These are phyloP conservation scores for Abelmoschus esculentus DNA, from an alignment of 345 rosid genomes.

Conservation along the genomic window DNA sequence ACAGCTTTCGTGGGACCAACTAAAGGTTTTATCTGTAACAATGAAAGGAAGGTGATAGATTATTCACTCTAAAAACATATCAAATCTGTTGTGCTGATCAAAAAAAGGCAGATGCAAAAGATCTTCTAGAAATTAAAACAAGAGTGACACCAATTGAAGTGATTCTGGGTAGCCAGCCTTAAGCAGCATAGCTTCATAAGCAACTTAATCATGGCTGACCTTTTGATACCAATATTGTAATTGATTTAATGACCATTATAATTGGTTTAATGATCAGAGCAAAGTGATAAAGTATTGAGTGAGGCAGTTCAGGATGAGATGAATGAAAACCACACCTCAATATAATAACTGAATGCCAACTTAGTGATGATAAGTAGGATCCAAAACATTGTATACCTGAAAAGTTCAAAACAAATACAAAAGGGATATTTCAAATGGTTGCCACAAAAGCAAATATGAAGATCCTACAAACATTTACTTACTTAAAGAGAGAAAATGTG, in stretches of 20 bases:
- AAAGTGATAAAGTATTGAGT: neutral
- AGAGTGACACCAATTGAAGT: no score
- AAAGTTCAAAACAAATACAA: constrained; percentile 9
- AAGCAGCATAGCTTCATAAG: no score
- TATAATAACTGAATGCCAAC: constrained; percentile 90
- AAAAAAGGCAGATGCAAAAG: neutral
- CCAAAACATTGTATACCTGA: constrained; percentile 96
- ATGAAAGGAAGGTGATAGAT: neutral
- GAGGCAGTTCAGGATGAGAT: neutral
- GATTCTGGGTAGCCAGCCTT: neutral
- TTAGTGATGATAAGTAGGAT: constrained; percentile 72
- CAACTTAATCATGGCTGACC: constrained; percentile 9
- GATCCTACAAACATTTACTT: constrained; percentile 21
- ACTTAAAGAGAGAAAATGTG: constrained; percentile 83
- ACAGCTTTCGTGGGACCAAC: constrained; percentile 83
- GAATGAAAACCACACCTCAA: constrained; percentile 55
- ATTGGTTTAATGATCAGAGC: neutral
- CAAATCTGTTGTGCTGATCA: neutral
- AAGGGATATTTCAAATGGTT: neutral
- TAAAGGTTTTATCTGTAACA: constrained; percentile 87
- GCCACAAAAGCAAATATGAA: neutral
- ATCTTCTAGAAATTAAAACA: neutral
- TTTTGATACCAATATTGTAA: neutral
- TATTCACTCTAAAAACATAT: neutral
- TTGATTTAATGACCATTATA: neutral